These are phyloP conservation scores for Boechera stricta DNA, from an alignment of 345 rosid genomes.

Conservation along the genomic window DNA sequence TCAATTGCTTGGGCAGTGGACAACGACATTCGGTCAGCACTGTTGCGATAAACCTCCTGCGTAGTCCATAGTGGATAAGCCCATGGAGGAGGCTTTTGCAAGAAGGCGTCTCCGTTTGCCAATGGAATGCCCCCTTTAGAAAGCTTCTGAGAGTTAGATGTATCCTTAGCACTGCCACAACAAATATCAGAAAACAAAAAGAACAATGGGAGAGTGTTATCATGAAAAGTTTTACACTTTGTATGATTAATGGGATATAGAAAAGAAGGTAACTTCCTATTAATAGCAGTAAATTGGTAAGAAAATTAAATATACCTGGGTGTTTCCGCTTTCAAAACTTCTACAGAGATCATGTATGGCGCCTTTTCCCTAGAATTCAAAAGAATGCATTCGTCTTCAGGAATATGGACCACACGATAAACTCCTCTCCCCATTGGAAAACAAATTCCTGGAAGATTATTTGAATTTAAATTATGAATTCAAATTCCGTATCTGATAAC, in stretches of 20 bases:
- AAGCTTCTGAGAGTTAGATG: slow-evolving; percentile 78
- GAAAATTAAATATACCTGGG: slow-evolving; percentile 59
- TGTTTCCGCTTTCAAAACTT: slow-evolving; percentile 86
- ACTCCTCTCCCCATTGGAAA: slow-evolving; percentile 98
- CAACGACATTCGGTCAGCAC: slow-evolving; percentile 93
- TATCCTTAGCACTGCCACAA: slow-evolving; percentile 71
- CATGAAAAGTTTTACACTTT: slow-evolving; percentile 13
- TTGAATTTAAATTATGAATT: slow-evolving; percentile 21
- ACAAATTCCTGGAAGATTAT: slow-evolving; percentile 74
- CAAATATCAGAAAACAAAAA: slow-evolving; percentile 39
- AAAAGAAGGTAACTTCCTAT: slow-evolving; percentile 4
- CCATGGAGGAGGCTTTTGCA: slow-evolving; percentile 99
- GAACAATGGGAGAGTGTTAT: slow-evolving; percentile 23
- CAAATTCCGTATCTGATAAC: slow-evolving; percentile 19
- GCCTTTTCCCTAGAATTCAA: slow-evolving; percentile 99
- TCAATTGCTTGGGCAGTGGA: slow-evolving; percentile 98
- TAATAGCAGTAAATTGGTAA: neutral
- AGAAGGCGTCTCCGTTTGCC: slow-evolving; percentile 95
- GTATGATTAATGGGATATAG: neutral
- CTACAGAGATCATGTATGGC: slow-evolving; percentile 88
- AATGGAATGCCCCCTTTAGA: slow-evolving; percentile 98
- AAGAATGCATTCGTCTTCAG: slow-evolving; percentile 97
- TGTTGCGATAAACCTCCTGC: slow-evolving; percentile 94
- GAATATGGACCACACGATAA: slow-evolving; percentile 94
- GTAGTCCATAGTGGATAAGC: slow-evolving; percentile 99